Evolutionary conservation across 352 stramenopile species (phyloP).

Genomic region (Globisporangium radiosum): DNA sequence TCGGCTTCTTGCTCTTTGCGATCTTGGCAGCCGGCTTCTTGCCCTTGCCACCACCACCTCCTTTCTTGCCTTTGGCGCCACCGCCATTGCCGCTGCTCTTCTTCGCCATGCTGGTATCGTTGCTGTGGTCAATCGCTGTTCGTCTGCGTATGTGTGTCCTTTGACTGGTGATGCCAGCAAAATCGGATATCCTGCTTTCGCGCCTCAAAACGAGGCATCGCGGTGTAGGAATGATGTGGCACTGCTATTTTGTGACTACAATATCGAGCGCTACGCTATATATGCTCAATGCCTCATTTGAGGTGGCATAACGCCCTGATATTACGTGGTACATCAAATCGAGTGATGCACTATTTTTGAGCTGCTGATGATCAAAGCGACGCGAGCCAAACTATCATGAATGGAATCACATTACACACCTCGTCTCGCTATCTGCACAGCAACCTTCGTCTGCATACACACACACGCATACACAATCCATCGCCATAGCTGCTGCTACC

Average conservation of each 20-base stretch:
- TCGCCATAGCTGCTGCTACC: no score
- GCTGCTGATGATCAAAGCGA: background rate
- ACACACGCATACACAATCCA: no score
- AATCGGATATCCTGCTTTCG: background rate
- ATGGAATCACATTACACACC: no score
- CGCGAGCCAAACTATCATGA: no score
- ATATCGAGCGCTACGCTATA: no score
- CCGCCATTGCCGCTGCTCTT: conserved; percentile 23
- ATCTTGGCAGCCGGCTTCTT: conserved; percentile 8
- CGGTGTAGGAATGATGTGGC: background rate
- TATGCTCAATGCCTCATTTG: no score
- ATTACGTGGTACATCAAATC: background rate
- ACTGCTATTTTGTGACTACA: background rate
- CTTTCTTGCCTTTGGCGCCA: conserved; percentile 16
- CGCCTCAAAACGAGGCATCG: background rate
- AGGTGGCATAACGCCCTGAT: background rate
- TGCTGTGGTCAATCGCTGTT: no score
- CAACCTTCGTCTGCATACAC: no score
- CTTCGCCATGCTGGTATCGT: conserved; percentile 2
- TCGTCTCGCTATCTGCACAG: no score
- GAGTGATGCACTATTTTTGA: background rate
- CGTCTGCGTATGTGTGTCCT: background rate
- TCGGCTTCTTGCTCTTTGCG: conserved; percentile 12
- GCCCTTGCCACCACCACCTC: conserved; percentile 3
- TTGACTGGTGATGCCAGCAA: background rate